phyloP scores from a whole-genome alignment of 208 protist species.

The Herpetomonas samuelpessoai region DNA sequence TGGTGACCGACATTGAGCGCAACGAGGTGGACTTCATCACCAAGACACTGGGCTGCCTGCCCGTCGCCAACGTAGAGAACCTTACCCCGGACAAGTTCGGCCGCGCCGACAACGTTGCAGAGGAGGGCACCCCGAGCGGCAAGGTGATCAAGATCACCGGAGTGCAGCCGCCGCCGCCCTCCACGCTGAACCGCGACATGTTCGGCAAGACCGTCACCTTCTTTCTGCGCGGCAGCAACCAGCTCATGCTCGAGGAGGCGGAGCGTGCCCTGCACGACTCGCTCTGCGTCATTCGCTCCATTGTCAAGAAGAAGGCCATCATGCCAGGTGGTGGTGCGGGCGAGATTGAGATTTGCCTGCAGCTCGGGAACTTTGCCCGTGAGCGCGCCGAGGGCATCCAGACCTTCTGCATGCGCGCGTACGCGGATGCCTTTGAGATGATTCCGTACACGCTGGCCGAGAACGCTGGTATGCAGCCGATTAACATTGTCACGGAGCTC shows the following conservation, averaged over 20 bases:
- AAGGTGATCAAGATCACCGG: slow-evolving; percentile 99
- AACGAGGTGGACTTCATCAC: slow-evolving; percentile 98
- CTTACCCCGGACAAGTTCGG: slow-evolving; percentile 98
- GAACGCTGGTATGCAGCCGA: slow-evolving; percentile 99
- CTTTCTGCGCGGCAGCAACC: slow-evolving; percentile 98
- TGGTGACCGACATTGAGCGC: slow-evolving; percentile 99
- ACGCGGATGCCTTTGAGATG: slow-evolving; percentile 95
- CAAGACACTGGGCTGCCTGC: slow-evolving; percentile 96
- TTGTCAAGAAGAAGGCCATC: slow-evolving; percentile 96
- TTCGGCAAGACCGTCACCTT: slow-evolving; percentile 99
- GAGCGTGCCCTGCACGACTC: slow-evolving; percentile 99
- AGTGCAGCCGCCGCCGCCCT: slow-evolving; percentile 99
- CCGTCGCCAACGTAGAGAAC: slow-evolving; percentile 97
- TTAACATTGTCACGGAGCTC: slow-evolving; percentile 98
- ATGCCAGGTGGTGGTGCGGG: slow-evolving; percentile 98
- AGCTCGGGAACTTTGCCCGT: too few species aligned
- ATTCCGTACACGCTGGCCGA: slow-evolving; percentile 98
- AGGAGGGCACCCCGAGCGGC: too few species aligned
- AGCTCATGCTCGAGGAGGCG: slow-evolving; percentile 99
- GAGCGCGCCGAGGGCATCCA: slow-evolving; percentile 94
- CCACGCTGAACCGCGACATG: too few species aligned
- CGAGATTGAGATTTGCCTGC: slow-evolving; percentile 96
- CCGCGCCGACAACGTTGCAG: too few species aligned
- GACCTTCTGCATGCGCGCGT: slow-evolving; percentile 97
- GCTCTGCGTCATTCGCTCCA: slow-evolving; percentile 98